Conservation (phyloP, 345 rosid species). For the Syzygium grande region DNA sequence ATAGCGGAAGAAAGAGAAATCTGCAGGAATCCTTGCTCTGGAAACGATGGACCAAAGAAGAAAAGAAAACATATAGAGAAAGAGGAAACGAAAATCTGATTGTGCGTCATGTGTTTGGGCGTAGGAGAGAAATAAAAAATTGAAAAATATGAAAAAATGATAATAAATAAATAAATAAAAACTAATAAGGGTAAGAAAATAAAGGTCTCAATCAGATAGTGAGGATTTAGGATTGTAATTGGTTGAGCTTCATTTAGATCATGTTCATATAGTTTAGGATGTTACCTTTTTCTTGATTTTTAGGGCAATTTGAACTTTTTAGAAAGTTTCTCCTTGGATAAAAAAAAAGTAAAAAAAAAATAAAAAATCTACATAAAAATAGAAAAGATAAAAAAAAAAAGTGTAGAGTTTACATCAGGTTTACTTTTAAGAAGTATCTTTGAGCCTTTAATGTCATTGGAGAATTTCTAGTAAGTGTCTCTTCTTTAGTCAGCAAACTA, state of each 20-base stretch:
- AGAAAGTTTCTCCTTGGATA: not conserved
- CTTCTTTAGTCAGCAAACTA: not conserved
- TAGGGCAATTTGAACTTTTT: too few species aligned
- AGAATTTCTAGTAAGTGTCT: not conserved
- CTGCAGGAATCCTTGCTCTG: not conserved
- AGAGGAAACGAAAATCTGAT: not conserved
- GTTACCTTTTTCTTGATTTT: not conserved
- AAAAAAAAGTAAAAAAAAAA: too few species aligned
- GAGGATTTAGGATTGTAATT: not conserved
- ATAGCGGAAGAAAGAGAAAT: not conserved
- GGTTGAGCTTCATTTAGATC: not conserved
- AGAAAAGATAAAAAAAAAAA: too few species aligned
- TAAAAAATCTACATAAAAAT: too few species aligned
- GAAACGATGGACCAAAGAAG: not conserved
- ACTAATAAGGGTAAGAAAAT: not conserved
- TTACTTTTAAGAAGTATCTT: not conserved
- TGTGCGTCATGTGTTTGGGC: not conserved
- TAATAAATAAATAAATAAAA: too few species aligned
- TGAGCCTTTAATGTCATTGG: not conserved
- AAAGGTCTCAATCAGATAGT: not conserved
- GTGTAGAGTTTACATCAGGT: not conserved
- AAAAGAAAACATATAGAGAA: not conserved
- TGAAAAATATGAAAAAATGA: too few species aligned
- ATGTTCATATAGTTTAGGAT: not conserved
- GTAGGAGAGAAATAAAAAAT: not conserved